Evolutionary conservation across 2,329 filamentous ascomycete species (phyloP).

Genomic region (Curvularia sp.): DNA sequence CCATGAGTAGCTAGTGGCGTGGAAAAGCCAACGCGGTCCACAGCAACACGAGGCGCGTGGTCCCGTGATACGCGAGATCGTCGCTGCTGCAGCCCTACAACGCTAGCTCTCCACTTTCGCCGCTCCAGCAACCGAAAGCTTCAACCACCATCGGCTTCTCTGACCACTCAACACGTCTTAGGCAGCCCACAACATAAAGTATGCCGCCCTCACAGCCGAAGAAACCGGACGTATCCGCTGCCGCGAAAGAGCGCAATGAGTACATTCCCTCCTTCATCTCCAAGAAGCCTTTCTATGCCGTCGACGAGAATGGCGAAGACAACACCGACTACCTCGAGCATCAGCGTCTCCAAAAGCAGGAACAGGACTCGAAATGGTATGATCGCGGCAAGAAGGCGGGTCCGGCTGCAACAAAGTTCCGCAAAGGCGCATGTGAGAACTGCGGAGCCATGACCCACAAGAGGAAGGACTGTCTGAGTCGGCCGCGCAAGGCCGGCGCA

Average conservation of each 20-base stretch:
- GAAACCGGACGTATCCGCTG: conserved; percentile 61
- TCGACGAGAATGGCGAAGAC: conserved; percentile 72
- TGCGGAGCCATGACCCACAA: conserved; percentile 98
- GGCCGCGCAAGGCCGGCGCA: conserved; percentile 87
- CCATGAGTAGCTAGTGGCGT: not conserved
- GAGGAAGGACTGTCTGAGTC: conserved; percentile 88
- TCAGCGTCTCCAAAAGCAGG: conserved; percentile 80
- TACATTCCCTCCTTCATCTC: conserved; percentile 99
- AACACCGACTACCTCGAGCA: conserved; percentile 89
- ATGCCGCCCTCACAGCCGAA: conserved; percentile 58
- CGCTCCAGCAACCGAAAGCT: conserved; percentile 22
- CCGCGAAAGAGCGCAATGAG: conserved; percentile 88
- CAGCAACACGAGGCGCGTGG: conserved; percentile 27
- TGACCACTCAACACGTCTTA: conserved; percentile 3
- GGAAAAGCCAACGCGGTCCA: conserved; percentile 18
- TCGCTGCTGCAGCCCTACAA: conserved; percentile 43
- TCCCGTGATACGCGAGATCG: conserved; percentile 30
- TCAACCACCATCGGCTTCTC: conserved; percentile 9
- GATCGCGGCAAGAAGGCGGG: conserved; percentile 84
- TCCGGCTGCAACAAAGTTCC: conserved; percentile 92
- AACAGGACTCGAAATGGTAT: conserved; percentile 85
- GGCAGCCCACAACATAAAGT: conserved; percentile 17
- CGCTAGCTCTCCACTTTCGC: conserved; percentile 34
- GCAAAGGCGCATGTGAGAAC: conserved; percentile 98
- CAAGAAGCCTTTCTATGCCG: conserved; percentile 95